Conservation (phyloP, 108 stramenopile genomes). For the Bacterosira constricta region DNA sequence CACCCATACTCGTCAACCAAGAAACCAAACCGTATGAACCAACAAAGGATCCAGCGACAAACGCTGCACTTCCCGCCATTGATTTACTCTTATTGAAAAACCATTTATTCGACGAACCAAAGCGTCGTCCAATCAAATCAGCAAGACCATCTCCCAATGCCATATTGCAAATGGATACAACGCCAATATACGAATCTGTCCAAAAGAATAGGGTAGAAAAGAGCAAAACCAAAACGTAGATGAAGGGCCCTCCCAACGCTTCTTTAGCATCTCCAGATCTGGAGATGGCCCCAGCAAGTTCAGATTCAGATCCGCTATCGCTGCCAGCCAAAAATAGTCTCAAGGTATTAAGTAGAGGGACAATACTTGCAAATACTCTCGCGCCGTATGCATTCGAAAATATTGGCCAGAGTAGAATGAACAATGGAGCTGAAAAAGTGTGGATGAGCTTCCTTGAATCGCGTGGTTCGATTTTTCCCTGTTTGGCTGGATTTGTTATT, state of each 20-base stretch:
- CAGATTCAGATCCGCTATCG: conserved; percentile 38
- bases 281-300: conserved; percentile 68
- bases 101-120: conserved; percentile 70
- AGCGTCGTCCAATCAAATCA: conserved; percentile 76
- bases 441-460: conserved; percentile 80
- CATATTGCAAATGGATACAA: conserved; percentile 73
- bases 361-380: conserved; percentile 66
- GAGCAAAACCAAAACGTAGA: conserved; percentile 68
- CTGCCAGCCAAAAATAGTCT: conserved; percentile 62
- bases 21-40: conserved; percentile 50
- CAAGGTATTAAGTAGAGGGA: conserved; percentile 56
- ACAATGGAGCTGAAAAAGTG: conserved; percentile 74
- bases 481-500: conserved; percentile 48
- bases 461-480: conserved; percentile 47
- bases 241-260: conserved; percentile 81
- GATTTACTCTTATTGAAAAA: conserved; percentile 64
- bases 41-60: conserved; percentile 49
- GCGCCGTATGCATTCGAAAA: conserved; percentile 69
- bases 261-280: conserved; percentile 72
- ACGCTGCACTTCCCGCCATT: conserved; percentile 73
- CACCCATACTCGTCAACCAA: conserved; percentile 55
- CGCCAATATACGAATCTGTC: conserved; percentile 54
- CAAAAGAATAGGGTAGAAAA: conserved; percentile 68
- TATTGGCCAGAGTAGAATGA: conserved; percentile 73
- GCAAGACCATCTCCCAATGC: conserved; percentile 86